phyloP scores from a whole-genome alignment of 345 rosid genomes.

The Rhodamnia argentea region DNA sequence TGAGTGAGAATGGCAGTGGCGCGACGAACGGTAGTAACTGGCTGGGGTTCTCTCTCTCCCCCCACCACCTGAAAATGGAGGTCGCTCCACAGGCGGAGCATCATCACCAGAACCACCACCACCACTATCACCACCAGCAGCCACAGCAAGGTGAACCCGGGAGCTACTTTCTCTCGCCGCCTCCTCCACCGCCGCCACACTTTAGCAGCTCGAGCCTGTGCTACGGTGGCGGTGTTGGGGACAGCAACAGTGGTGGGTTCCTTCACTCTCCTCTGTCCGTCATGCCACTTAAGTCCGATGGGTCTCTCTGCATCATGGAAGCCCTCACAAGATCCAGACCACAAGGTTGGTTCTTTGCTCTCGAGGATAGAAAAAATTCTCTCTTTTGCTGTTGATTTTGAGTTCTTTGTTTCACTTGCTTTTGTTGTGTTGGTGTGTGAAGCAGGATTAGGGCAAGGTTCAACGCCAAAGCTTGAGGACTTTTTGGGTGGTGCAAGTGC shows the following conservation, averaged over 20 bases:
- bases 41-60: conserved; percentile 71
- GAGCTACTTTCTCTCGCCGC: conserved; percentile 24
- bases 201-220: conserved; percentile 17
- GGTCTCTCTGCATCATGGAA: conserved; percentile 71
- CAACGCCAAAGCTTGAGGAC: conserved; percentile 70
- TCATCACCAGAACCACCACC: conserved; percentile 1
- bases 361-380: background rate
- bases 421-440: background rate
- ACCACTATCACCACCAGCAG: conserved; percentile 22
- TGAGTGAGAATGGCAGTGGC: conserved; percentile 30
- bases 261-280: conserved; percentile 46
- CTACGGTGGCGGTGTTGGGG: conserved; percentile 16
- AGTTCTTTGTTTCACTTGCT: background rate
- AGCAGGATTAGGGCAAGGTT: conserved; percentile 30
- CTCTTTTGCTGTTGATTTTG: background rate
- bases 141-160: background rate
- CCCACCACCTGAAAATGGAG: conserved; percentile 64
- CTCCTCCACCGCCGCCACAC: conserved; percentile 10
- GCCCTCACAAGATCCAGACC: conserved; percentile 53
- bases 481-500: conserved; percentile 48
- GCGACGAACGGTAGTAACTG: conserved; percentile 22
- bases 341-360: conserved; percentile 22
- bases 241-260: conserved; percentile 29
- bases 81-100: conserved; percentile 7
- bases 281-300: conserved; percentile 80